Base-by-base conservation (phyloP, 2,329 filamentous ascomycete species). In the Lasiodiplodia gonubiensis region DNA sequence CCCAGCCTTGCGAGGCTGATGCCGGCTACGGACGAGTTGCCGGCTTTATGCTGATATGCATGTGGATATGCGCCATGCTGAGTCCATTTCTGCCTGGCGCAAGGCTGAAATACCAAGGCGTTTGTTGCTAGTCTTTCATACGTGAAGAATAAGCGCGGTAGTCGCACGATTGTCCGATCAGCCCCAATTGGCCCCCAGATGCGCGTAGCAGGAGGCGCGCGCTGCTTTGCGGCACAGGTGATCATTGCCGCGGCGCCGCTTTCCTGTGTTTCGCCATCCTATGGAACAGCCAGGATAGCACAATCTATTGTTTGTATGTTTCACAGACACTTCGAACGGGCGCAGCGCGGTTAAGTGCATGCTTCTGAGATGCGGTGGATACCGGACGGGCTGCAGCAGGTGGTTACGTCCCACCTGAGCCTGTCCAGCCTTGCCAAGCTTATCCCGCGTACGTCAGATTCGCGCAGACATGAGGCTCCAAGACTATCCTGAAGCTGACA, bases 1-100 rank as follows among this genome's bases (percentile, higher is more conserved):
- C 33, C 30, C 33, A 48, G 48, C 49, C 61, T 64, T 64, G 51
- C 48, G 53, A 64, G 49, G 61, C 61, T 64, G 30, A 46, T 39
- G 30, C 42, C 46, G 30, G 59, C 30, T 63, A 51, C 27, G 51
- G 59, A 27, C 59, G 59, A 1, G 11, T 27, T n/a, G n/a, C 42
- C 59, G 27, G 46, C 42, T 51, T 63, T 51, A 37, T 63, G 46
- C 59, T 63, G 59, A 63, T 51, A 37, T 18, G 59, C n/a, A 21
- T 61, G 59, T 6, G 37, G 54, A 42, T 7, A 48, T 48, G 39
- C 39, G 18, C 55, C n/a, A 48, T 61, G 57, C n/a, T 35, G 23
- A 33, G 39, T 42, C 27, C 48, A 27, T 33, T 49, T 33, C 39
- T 63, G 59, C 59, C 59, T 51, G 30, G 16, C 12, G 23, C 61